Percentiles rank a stretch among this genome's conserved stretches.
Conservation (phyloP, 2,329 filamentous ascomycete genomes). For the Colletotrichum lupini region DNA sequence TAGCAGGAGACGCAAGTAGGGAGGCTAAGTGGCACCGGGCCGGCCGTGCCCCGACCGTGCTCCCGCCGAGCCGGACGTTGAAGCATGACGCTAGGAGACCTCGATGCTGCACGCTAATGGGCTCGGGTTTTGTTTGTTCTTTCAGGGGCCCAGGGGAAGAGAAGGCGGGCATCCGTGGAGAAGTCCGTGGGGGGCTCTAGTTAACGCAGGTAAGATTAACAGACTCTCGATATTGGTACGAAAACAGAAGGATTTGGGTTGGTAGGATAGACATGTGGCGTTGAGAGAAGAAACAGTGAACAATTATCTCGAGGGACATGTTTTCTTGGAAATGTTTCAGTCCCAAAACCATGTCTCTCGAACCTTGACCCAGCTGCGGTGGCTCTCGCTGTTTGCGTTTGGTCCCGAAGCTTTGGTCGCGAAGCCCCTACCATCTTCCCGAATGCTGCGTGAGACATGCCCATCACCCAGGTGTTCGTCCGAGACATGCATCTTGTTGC, state of each 20-base stretch:
- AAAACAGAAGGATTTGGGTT: neutral
- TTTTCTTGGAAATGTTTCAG: conserved; percentile 2
- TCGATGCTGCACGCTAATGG: conserved; percentile 9
- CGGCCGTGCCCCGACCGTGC: conserved; percentile 36
- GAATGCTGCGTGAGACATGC: neutral
- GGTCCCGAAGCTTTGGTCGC: neutral
- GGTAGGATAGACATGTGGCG: neutral
- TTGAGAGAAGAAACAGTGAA: neutral
- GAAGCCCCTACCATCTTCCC: neutral
- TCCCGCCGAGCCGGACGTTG: conserved; percentile 32
- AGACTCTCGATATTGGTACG: neutral
- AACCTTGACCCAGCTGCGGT: neutral
- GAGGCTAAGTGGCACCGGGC: conserved; percentile 31
- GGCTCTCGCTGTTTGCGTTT: neutral
- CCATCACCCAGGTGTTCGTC: neutral
- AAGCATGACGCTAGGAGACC: conserved; percentile 16
- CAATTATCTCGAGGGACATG: neutral
- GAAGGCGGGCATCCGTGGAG: conserved; percentile 29
- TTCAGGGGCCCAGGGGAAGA: neutral
- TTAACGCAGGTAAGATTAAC: neutral
- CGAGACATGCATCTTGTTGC: conserved; percentile 6
- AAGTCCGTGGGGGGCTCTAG: conserved; percentile 18
- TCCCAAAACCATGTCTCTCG: neutral
- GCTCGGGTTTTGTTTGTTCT: neutral
- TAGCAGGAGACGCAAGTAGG: conserved; percentile 30